Evolutionary conservation across 2,329 filamentous ascomycete species (phyloP).

Genomic region (Hysterium pulicare): DNA sequence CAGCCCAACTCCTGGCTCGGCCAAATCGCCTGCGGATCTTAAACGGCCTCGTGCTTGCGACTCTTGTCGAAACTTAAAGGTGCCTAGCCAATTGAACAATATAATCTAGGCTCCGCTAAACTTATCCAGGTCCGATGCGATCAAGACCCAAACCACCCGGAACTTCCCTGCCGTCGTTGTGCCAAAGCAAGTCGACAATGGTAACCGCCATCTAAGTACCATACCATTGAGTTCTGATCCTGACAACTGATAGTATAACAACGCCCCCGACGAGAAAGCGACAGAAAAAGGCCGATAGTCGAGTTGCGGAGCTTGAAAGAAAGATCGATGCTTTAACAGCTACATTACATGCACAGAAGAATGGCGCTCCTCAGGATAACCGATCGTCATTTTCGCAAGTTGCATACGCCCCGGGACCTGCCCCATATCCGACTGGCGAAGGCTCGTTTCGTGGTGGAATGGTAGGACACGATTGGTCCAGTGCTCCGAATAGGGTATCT

Average conservation of each 20-base stretch:
- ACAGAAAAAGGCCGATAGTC: conserved; percentile 87
- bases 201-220: conserved; percentile 48
- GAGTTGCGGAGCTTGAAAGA: conserved; percentile 86
- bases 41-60: conserved; percentile 49
- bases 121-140: conserved; percentile 70
- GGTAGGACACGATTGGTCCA: background rate
- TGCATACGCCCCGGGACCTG: conserved; percentile 19
- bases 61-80: conserved; percentile 45
- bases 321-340: conserved; percentile 88
- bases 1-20: conserved; percentile 11
- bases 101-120: conserved; percentile 6
- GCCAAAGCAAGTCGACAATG: conserved; percentile 76
- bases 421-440: background rate
- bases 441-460: background rate
- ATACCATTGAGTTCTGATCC: background rate
- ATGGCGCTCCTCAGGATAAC: conserved; percentile 14
- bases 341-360: conserved; percentile 61
- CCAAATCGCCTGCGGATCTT: conserved; percentile 34
- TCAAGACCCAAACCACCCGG: conserved; percentile 60
- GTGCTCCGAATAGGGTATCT: conserved; percentile 14
- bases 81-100: background rate
- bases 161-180: conserved; percentile 63
- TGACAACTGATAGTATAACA: conserved; percentile 25
- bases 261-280: conserved; percentile 74
- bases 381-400: too few relatives aligned